Evolutionary conservation across 257 asterid species (phyloP).

Genomic region (Ilex asprella): DNA sequence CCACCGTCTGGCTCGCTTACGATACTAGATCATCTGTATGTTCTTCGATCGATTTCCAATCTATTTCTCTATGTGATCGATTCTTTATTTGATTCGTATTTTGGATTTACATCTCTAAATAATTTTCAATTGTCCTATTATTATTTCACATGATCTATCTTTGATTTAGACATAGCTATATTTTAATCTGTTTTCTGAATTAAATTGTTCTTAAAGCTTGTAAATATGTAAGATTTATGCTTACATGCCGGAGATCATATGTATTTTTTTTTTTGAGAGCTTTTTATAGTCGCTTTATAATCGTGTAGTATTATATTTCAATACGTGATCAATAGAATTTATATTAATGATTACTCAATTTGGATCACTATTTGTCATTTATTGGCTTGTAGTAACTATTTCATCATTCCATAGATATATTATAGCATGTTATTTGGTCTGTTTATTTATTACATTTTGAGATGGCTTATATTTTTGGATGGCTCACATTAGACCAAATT

Average conservation of each 20-base stretch:
- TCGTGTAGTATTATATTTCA: not conserved
- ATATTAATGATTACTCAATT: not conserved
- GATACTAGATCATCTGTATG: slow-evolving; percentile 76
- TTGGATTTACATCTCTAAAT: not conserved
- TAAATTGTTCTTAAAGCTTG: not conserved
- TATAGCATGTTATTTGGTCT: no score
- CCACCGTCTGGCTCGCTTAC: slow-evolving; percentile 96
- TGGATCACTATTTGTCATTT: not conserved
- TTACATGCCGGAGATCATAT: not conserved
- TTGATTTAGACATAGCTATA: not conserved
- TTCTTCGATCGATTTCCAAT: not conserved
- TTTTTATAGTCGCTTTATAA: not conserved
- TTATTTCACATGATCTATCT: not conserved
- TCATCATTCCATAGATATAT: not conserved
- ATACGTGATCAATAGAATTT: not conserved
- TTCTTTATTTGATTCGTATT: not conserved
- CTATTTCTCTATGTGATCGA: not conserved
- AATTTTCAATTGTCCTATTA: not conserved
- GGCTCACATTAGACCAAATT: not conserved
- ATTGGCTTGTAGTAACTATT: not conserved
- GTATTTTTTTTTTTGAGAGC: not conserved
- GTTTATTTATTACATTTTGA: no score
- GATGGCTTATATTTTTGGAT: not conserved
- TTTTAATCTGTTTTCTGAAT: not conserved
- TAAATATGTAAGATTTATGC: not conserved